Evolutionary conservation across 176 grass and related monocot genomes (phyloP).

Genomic region (Rhipidocladum racemiflorum): DNA sequence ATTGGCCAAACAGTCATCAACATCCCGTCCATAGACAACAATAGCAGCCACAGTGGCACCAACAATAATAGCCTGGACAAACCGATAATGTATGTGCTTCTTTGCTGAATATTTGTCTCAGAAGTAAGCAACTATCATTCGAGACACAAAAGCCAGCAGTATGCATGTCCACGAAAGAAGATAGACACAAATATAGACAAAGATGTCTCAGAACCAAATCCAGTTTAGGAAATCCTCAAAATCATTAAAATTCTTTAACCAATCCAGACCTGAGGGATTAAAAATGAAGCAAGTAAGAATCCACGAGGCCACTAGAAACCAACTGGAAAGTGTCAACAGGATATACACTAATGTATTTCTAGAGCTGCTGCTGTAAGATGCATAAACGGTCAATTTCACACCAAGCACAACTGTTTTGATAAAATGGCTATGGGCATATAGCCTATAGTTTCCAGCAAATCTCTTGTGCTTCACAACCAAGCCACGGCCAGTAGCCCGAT

Average conservation of each 20-base stretch:
- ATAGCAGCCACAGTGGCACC: constrained; percentile 52
- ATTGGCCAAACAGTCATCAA: too few relatives aligned
- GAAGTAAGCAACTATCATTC: constrained; percentile 67
- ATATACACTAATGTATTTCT: constrained; percentile 84
- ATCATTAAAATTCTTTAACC: constrained; percentile 96
- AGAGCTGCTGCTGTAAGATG: constrained; percentile 54
- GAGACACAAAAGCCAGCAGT: constrained; percentile 61
- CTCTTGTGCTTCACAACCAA: constrained; percentile 97
- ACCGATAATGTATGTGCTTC: constrained; percentile 81
- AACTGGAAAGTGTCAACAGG: constrained; percentile 78
- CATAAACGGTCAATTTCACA: constrained; percentile 82
- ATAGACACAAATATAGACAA: too few relatives aligned
- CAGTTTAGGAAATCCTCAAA: constrained; percentile 91
- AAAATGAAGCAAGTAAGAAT: constrained; percentile 84
- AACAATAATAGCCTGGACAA: constrained; percentile 71
- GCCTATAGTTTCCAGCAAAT: constrained; percentile 87
- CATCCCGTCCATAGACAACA: too few relatives aligned
- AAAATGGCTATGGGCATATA: constrained; percentile 89
- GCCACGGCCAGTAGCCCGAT: constrained; percentile 88
- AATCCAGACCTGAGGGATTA: constrained; percentile 92
- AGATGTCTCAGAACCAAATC: constrained; percentile 85
- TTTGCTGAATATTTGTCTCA: constrained; percentile 83
- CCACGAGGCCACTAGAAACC: constrained; percentile 91
- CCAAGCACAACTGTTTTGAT: constrained; percentile 87
- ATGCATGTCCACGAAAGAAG: constrained; percentile 81